Percentiles rank a stretch among this genome's conserved stretches.
Conservation (phyloP, 1,284 basidiomycete genomes). For the Takashimella koratensis region DNA sequence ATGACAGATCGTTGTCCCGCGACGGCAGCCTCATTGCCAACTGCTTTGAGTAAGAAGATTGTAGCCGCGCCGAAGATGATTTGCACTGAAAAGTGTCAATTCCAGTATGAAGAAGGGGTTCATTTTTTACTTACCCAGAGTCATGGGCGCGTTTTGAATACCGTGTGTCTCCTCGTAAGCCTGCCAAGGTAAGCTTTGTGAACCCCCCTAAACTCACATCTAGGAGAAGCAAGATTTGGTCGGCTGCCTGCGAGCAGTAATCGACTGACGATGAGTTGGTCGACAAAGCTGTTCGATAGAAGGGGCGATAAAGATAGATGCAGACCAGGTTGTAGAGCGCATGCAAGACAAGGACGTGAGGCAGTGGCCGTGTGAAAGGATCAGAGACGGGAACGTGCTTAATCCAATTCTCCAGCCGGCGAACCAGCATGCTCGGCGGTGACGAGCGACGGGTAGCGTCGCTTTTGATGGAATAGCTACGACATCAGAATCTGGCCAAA, state of each 20-base stretch:
- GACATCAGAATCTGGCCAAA: background rate
- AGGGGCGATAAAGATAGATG: conserved; percentile 22
- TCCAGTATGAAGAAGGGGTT: background rate
- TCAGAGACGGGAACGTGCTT: conserved; percentile 11
- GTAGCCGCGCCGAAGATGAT: background rate
- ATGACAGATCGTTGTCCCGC: background rate
- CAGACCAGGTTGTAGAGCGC: conserved; percentile 15
- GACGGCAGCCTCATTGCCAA: background rate
- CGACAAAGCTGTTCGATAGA: conserved; percentile 16
- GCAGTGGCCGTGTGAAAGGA: conserved; percentile 13
- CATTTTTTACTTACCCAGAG: background rate
- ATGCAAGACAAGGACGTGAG: conserved; percentile 22
- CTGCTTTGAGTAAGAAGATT: background rate
- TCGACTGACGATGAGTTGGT: conserved; percentile 10
- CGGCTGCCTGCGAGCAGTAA: no score
- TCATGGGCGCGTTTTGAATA: conserved; percentile 2
- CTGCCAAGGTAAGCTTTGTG: background rate
- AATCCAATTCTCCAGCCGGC: conserved; percentile 15
- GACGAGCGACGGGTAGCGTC: conserved; percentile 2
- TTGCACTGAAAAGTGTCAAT: no score
- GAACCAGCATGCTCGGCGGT: conserved; percentile 3
- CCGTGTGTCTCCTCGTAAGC: conserved; percentile 1
- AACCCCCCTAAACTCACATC: conserved; percentile 1
- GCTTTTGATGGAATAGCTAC: conserved; percentile 10
- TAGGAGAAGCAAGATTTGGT: conserved; percentile 13